phyloP scores from a whole-genome alignment of 192 early-diverging fungal genomes.

The Lunasporangiospora selenospora region DNA sequence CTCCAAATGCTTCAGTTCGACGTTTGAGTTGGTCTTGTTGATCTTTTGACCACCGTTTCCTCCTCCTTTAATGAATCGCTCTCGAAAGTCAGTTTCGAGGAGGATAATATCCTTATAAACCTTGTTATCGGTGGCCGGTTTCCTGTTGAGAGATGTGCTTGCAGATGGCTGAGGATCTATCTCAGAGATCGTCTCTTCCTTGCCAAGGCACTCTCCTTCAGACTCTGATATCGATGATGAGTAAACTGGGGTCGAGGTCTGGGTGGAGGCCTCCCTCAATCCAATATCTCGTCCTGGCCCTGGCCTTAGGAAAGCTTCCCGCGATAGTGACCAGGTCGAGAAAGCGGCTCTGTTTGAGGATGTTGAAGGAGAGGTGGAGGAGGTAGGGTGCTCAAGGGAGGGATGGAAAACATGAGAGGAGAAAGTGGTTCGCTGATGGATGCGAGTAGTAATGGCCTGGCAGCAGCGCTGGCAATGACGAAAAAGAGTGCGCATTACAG shows the following conservation, averaged over 20 bases:
- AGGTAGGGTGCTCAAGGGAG: not conserved
- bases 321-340: slow-evolving; percentile 7
- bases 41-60: slow-evolving; percentile 85
- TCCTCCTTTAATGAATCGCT: slow-evolving; percentile 78
- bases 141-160: not conserved
- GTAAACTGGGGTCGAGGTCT: too few species aligned
- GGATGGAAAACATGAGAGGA: too few species aligned
- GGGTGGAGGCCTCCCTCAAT: too few species aligned
- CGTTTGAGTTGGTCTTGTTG: slow-evolving; percentile 80
- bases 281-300: slow-evolving; percentile 21
- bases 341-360: slow-evolving; percentile 13
- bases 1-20: slow-evolving; percentile 74
- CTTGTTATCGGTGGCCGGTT: too few species aligned
- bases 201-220: too few species aligned
- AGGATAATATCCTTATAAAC: slow-evolving; percentile 60
- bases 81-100: slow-evolving; percentile 72
- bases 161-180: too few species aligned
- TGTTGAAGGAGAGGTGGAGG: not conserved
- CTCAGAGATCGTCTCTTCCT: not conserved
- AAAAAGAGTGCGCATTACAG: too few species aligned
- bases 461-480: too few species aligned
- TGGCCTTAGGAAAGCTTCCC: slow-evolving; percentile 24
- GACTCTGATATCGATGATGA: too few species aligned
- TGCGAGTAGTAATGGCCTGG: too few species aligned
- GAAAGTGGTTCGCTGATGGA: too few species aligned